Base-by-base conservation (phyloP, 805 yeast genomes). In the Nakazawaea siamensis region DNA sequence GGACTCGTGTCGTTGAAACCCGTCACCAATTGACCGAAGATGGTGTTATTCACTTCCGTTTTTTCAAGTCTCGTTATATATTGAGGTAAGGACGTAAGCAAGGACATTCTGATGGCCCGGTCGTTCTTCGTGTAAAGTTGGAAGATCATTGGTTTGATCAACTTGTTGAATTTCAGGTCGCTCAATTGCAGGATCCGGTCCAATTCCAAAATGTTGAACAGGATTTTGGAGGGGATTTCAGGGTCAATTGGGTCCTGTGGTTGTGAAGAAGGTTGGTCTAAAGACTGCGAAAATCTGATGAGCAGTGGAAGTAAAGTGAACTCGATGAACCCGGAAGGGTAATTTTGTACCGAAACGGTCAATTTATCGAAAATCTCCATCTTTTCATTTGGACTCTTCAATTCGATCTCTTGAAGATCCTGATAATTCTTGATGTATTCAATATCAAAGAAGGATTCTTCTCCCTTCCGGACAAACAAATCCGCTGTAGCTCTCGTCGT, bases 1-100 rank as follows among this genome's bases (percentile, higher is more conserved):
- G 77, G 70, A 51, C 85, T 88, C 1, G 92, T 74, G 52, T 90
- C 98, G 23, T 78, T 73, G 48, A 90, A 81, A 0, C 98, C 97
- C 13, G 80, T 75, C n/a, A 79, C 58, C 46, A 83, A 64, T 31
- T 69, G 68, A 8, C 73, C 72, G 53, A 83, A 85, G 1, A 92
- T 67, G 44, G 72, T 76, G 43, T 70, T 76, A 43, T 80, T 80
- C 4, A 88, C 70, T 20, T 80, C 85, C 29, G 68, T 56, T 26
- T 73, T 73, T 2, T 73, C 63, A 16, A 86, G 52, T 24, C 55
- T 54, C 1, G 60, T 61, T 18, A 75, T 62, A 40, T 71, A 74
- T 12, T 60, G 53, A 0, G 87, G 78, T 37, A 90, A 57, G 30
- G 74, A 61, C 15, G 73, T 73, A 39, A 90, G 62, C 19, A 92